Evolutionary conservation across 257 asterid genomes (phyloP).

Genomic region (Capsicum pubescens): DNA sequence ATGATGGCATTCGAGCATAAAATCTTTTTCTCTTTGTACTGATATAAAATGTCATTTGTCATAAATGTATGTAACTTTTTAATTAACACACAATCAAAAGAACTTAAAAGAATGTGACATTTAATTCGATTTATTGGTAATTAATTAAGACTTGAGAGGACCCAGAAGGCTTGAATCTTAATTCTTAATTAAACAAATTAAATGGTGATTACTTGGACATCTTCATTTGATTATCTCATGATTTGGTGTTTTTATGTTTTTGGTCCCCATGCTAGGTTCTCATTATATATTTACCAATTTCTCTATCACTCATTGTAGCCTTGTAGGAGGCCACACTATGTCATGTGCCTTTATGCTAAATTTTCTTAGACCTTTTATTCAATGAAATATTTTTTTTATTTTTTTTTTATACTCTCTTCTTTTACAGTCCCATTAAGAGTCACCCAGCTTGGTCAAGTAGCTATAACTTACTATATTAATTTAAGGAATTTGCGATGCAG

Average conservation of each 20-base stretch:
- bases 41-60: not conserved
- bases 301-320: not conserved
- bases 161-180: not conserved
- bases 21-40: not conserved
- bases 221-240: constrained; percentile 23
- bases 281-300: not conserved
- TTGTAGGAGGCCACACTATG: constrained; percentile 1
- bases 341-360: constrained; percentile 7
- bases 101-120: not conserved
- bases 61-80: not conserved
- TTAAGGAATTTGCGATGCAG: not conserved
- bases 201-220: constrained; percentile 4
- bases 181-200: constrained; percentile 9
- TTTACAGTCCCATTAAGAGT: not conserved
- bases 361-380: not conserved
- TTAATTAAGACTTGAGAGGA: not conserved
- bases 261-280: constrained; percentile 22
- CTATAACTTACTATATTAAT: too few species aligned
- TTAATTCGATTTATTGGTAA: not conserved
- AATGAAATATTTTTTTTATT: not conserved
- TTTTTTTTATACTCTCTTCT: not conserved
- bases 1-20: not conserved
- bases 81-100: not conserved
- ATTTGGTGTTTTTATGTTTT: constrained; percentile 1
- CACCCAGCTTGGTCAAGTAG: not conserved